phyloP scores from a whole-genome alignment of 371 early-diverging fungal genomes.

The Dipsacomyces acuminosporus region DNA sequence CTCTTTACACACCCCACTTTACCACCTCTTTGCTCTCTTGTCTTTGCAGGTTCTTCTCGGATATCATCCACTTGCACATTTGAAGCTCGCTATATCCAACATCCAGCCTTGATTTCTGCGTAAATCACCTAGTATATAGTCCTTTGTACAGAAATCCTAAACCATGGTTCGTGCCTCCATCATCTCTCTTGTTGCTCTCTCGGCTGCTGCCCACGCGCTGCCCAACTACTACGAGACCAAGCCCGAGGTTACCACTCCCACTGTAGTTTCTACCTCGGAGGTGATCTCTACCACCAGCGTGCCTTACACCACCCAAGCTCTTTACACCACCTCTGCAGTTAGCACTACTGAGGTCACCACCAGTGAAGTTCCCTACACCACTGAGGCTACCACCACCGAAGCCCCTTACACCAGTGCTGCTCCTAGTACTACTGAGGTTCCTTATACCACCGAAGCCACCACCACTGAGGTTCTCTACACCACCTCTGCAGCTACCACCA shows the following conservation, averaged over 20 bases:
- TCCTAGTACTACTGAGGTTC: background rate
- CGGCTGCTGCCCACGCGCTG: conserved; percentile 33
- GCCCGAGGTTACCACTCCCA: background rate
- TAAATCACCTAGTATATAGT: too few species aligned
- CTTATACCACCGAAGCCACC: background rate
- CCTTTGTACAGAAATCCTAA: background rate
- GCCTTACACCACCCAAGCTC: background rate
- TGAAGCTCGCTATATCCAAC: too few species aligned
- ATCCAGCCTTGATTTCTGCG: too few species aligned
- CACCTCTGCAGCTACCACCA: background rate
- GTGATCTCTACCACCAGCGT: background rate
- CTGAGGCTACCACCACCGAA: background rate
- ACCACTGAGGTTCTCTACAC: background rate
- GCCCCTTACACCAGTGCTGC: background rate
- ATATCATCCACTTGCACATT: too few species aligned
- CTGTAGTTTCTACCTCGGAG: background rate
- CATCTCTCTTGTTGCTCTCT: conserved; percentile 35
- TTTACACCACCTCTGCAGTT: background rate
- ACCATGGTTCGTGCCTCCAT: conserved; percentile 35
- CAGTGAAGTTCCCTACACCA: background rate
- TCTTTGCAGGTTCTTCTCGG: too few species aligned
- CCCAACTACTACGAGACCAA: conserved; percentile 11
- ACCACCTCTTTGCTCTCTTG: background rate
- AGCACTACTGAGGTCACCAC: background rate
- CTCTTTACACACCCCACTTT: conserved; percentile 26